Evolutionary conservation across 768 basidiomycete genomes (phyloP), one percentile per base, ranked within the genome.

Genomic region (Saitozyma sp.): DNA sequence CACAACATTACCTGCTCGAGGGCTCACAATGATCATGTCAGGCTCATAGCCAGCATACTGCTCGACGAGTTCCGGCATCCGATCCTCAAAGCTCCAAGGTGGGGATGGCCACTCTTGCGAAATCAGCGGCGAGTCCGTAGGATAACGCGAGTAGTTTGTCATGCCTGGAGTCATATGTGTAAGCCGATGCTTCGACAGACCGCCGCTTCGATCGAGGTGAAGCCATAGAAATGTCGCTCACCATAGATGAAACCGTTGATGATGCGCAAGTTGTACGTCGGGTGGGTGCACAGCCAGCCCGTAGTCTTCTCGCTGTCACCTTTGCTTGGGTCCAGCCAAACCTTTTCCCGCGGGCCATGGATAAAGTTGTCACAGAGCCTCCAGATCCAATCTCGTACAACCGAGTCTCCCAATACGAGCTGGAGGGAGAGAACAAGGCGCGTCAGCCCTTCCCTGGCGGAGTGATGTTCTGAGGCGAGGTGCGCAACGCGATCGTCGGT

Each of bases 71-170:
- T 46, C 45, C 13, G 45, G 45, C 45, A 46, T 17, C 13, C 45
- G 45, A 46, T 46, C 45, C 45, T 46, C 45, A 46, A 46, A 46
- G 45, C n/a, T 46, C 45, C 45, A 46, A 46, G 45, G 45, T 17
- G 45, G 45, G n/a, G 45, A 46, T 17, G 45, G 45, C 45, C 45
- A 46, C 6, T 46, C 45, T 11, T 46, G n/a, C n/a, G 45, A 46
- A 46, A 46, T 46, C 13, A 46, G 45, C 45, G 45, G 45, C 45
- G 45, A 46, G n/a, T 46, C 45, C 6, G 45, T 17, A 46, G 45
- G 45, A 46, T 46, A 46, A 13, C 45, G 45, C 13, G 45, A 46
- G n/a, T 46, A 46, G n/a, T 46, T 46, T 13, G 45, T 46, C 45
- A 46, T 46, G 45, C 45, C 45, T 46, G 45, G 11, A 17, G 45